These are phyloP conservation scores for Pythium sukuiense DNA, from an alignment of 352 stramenopile genomes.

Conservation along the genomic window DNA sequence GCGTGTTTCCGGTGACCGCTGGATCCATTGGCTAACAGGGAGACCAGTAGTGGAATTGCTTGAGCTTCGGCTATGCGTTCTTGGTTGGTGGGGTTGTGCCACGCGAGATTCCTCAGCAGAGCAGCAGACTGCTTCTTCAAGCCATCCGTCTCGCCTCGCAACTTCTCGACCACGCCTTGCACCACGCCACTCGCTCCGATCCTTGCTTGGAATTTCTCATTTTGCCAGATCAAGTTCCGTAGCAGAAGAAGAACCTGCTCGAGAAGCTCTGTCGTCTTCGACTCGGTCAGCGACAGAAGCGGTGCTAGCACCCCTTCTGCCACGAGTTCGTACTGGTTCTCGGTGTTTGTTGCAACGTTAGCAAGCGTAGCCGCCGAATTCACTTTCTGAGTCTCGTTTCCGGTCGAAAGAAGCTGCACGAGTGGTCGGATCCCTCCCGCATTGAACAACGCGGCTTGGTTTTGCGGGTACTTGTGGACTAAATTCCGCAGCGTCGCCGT, in stretches of 20 bases:
- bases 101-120: conserved; percentile 25
- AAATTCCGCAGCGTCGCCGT: conserved; percentile 22
- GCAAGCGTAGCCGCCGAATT: conserved; percentile 16
- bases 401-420: conserved; percentile 10
- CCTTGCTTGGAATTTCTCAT: conserved; percentile 14
- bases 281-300: conserved; percentile 17
- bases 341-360: conserved; percentile 6
- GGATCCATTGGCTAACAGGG: conserved; percentile 6
- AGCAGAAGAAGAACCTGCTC: conserved; percentile 17
- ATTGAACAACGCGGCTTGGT: conserved; percentile 4
- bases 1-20: conserved; percentile 19
- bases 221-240: conserved; percentile 23
- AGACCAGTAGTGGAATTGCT: conserved; percentile 10
- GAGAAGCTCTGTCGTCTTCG: background rate
- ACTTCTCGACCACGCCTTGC: conserved; percentile 5
- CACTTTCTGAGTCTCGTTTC: conserved; percentile 13
- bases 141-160: conserved; percentile 11
- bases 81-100: conserved; percentile 18
- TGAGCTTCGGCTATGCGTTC: conserved; percentile 12
- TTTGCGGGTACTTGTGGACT: conserved; percentile 2
- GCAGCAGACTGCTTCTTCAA: conserved; percentile 23
- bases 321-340: conserved; percentile 22
- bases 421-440: conserved; percentile 16
- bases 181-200: conserved; percentile 24
- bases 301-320: conserved; percentile 16